These are phyloP conservation scores for Ehretia macrophylla DNA, from an alignment of 257 asterid species.

Conservation along the genomic window DNA sequence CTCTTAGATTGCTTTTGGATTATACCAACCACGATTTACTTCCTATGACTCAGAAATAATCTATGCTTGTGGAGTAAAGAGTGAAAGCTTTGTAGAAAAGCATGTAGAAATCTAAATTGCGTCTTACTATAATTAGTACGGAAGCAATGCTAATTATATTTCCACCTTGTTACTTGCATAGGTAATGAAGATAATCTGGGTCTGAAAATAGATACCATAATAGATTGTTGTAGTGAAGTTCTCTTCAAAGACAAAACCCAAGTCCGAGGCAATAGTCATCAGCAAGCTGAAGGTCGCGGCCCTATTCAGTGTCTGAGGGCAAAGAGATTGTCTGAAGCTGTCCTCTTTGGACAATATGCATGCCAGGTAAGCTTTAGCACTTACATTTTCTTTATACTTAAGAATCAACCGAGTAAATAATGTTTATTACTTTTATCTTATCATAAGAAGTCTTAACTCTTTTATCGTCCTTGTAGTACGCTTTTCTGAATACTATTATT, in stretches of 20 bases:
- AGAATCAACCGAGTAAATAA: not conserved
- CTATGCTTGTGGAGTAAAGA: too few relatives aligned
- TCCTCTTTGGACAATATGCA: constrained; percentile 2
- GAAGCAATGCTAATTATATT: not conserved
- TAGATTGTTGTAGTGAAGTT: constrained; percentile 13
- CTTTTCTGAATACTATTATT: too few relatives aligned
- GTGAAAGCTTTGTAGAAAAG: too few relatives aligned
- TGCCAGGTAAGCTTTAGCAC: constrained; percentile 6
- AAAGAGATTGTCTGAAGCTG: constrained; percentile 9
- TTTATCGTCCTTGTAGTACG: too few relatives aligned
- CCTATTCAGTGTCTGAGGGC: not conserved
- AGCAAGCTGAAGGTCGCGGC: constrained; percentile 2
- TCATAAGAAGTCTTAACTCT: too few relatives aligned
- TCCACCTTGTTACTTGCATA: constrained; percentile 1
- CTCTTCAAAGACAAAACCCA: constrained; percentile 3
- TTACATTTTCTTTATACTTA: not conserved
- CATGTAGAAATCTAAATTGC: too few relatives aligned
- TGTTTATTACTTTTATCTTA: too few relatives aligned
- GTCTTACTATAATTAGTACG: too few relatives aligned
- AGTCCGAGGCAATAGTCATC: not conserved
- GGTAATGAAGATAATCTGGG: constrained; percentile 17
- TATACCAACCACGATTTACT: too few relatives aligned
- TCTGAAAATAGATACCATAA: constrained; percentile 9
- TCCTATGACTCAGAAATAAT: too few relatives aligned
- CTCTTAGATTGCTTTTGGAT: too few relatives aligned